Evolutionary conservation across 805 yeast genomes (phyloP), one percentile per base, ranked within the genome.

Genomic region (Zygotorulaspora florentina): DNA sequence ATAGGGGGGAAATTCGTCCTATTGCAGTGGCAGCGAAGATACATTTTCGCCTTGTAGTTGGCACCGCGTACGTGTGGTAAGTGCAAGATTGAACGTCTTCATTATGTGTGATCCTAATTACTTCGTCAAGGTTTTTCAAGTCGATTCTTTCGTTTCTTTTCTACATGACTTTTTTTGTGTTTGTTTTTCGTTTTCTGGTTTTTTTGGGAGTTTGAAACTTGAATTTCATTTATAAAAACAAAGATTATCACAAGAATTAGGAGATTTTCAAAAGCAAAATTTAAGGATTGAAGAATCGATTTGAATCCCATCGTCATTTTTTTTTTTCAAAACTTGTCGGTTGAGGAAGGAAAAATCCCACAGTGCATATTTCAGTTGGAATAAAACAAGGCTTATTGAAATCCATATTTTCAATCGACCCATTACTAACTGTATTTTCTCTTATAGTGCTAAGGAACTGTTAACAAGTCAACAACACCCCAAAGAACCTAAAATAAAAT

Each of bases 151-250:
- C 12, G 36, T 33, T 33, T 13, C 16, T 17, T 17, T 33, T 13
- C 16, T 17, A 8, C 6, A 8, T n/a, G 16, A 33, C 16, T 33
- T 33, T 17, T 33, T 33, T 33, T 33, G 20, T 29, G 33, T 12
- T 12, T 12, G 33, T 13, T 13, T 29, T 29, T 8, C 20, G 12
- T 17, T 10, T 11, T 33, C 20, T 33, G 20, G n/a, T 33, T 33
- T n/a, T 33, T 33, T 33, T 16, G n/a, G 12, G 20, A 16, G 11
- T n/a, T 16, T 33, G 11, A 16, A 13, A 13, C 16, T 33, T 33
- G 12, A 16, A n/a, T 33, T 33, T 33, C 36, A 33, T 33, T 33
- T 33, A 33, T 33, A 33, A 33, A 33, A 33, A 33, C 36, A 33
- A 33, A 33, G 36, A n/a, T 33, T 13, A 20, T 20, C 25, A 10